These are phyloP conservation scores for Fusarium gaditjirri DNA, from an alignment of 2,329 filamentous ascomycete species.

Conservation along the genomic window DNA sequence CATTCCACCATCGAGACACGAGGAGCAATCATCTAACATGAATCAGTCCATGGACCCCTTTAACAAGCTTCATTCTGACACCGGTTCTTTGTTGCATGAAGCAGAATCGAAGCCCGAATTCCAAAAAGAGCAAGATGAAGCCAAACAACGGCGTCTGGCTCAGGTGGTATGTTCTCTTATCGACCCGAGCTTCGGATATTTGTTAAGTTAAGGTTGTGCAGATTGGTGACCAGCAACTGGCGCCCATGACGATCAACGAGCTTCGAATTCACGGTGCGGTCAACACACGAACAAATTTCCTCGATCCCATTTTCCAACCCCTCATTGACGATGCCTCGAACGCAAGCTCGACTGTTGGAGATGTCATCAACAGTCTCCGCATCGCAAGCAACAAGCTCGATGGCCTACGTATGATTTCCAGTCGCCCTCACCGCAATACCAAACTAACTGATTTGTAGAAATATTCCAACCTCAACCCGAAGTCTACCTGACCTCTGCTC, in stretches of 20 bases:
- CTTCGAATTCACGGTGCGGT: constrained; percentile 84
- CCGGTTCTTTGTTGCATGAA: constrained; percentile 52
- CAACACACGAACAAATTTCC: constrained; percentile 85
- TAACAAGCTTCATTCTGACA: constrained; percentile 54
- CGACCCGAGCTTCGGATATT: background rate
- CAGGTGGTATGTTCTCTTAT: constrained; percentile 47
- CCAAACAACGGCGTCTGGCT: constrained; percentile 53
- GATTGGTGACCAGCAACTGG: constrained; percentile 78
- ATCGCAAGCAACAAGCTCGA: constrained; percentile 78
- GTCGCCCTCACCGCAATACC: constrained; percentile 21
- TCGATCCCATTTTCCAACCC: constrained; percentile 83
- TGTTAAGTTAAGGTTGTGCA: constrained; percentile 45
- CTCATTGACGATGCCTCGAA: constrained; percentile 76
- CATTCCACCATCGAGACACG: background rate
- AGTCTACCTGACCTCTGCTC: constrained; percentile 82
- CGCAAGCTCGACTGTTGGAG: constrained; percentile 78
- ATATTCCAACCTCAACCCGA: constrained; percentile 88
- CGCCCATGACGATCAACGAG: constrained; percentile 88
- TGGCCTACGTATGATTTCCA: constrained; percentile 72
- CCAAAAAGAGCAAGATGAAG: constrained; percentile 52
- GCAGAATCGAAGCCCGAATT: constrained; percentile 52
- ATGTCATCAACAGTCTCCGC: constrained; percentile 79
- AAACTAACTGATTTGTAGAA: constrained; percentile 60
- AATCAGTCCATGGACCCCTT: constrained; percentile 51
- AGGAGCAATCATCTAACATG: constrained; percentile 35